These are phyloP conservation scores for Fusarium cyanostomum DNA, from an alignment of 2,329 filamentous ascomycete genomes.

Conservation along the genomic window DNA sequence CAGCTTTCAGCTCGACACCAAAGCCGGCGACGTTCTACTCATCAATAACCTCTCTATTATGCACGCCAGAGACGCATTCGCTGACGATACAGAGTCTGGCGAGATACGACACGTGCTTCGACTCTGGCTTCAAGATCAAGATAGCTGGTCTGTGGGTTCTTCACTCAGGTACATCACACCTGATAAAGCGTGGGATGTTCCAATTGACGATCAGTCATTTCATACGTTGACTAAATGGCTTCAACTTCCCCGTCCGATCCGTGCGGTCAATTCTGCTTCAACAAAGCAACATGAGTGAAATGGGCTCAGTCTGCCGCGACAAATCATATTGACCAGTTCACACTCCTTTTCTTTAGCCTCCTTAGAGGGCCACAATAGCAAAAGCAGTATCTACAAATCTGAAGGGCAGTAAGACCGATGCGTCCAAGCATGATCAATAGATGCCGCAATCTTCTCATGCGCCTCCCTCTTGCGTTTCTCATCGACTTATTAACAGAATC, in stretches of 20 bases:
- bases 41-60: background rate
- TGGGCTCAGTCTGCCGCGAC: too few species aligned
- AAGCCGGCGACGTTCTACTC: background rate
- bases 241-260: background rate
- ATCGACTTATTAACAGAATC: background rate
- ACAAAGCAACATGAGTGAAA: background rate
- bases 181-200: background rate
- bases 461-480: background rate
- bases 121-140: background rate
- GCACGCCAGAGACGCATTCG: background rate
- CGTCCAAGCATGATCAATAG: background rate
- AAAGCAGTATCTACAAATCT: too few species aligned
- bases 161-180: background rate
- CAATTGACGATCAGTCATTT: background rate
- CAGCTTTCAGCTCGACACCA: background rate
- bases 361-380: too few species aligned
- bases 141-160: background rate
- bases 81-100: background rate
- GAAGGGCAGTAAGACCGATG: background rate
- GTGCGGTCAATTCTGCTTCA: background rate
- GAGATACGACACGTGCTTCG: background rate
- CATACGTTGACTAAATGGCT: background rate
- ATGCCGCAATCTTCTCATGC: background rate
- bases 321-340: too few species aligned
- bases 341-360: too few species aligned